Conservation (phyloP, 2,329 filamentous ascomycete genomes). For the Xylariomycetidae sp. region DNA sequence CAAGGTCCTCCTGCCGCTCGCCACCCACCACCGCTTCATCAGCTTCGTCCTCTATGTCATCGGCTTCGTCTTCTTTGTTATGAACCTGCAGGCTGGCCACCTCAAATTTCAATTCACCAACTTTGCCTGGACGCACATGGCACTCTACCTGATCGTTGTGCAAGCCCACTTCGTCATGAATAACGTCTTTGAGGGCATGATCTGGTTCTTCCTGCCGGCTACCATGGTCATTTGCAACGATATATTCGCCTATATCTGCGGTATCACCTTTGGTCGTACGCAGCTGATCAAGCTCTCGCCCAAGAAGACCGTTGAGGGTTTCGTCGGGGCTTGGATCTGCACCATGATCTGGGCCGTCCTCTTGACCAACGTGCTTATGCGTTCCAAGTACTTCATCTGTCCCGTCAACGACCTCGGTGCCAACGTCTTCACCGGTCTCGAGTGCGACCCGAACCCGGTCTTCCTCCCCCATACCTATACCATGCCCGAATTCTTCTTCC, state of each 20-base stretch:
- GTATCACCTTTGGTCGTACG: constrained; percentile 92
- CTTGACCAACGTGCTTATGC: constrained; percentile 79
- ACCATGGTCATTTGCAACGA: constrained; percentile 97
- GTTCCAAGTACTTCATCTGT: constrained; percentile 96
- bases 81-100: constrained; percentile 87
- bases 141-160: constrained; percentile 93
- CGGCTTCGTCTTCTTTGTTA: constrained; percentile 97
- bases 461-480: constrained; percentile 61
- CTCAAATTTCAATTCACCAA: constrained; percentile 99
- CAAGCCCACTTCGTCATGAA: constrained; percentile 99
- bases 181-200: constrained; percentile 99
- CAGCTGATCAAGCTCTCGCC: constrained; percentile 97
- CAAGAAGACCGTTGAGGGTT: constrained; percentile 98
- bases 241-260: constrained; percentile 96
- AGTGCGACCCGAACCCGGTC: constrained; percentile 87
- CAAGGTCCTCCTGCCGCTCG: constrained; percentile 84
- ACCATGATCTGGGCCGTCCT: constrained; percentile 81
- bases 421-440: constrained; percentile 84
- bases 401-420: constrained; percentile 94
- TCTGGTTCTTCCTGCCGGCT: constrained; percentile 98
- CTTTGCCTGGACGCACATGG: constrained; percentile 99
- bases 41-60: constrained; percentile 98
- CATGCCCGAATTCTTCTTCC: constrained; percentile 56
- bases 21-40: constrained; percentile 97
- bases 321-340: constrained; percentile 93